Conservation (phyloP, 2,329 filamentous ascomycete species). For the Chalaropsis ovoidea region DNA sequence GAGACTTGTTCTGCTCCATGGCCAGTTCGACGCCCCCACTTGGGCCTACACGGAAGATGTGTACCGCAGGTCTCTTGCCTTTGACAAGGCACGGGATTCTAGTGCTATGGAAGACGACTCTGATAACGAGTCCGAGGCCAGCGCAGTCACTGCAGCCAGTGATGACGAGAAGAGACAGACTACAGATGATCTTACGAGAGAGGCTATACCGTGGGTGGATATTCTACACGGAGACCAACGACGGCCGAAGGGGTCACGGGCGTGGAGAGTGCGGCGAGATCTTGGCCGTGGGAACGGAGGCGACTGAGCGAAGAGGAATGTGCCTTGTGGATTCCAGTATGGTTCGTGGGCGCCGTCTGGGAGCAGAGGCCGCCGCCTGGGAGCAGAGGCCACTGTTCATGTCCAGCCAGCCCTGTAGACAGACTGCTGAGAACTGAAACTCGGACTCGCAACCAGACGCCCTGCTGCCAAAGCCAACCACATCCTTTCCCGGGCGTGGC, state of each 20-base stretch:
- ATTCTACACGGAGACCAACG: slow-evolving; percentile 45
- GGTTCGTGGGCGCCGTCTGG: not conserved
- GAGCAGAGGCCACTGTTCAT: not conserved
- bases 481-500: not conserved
- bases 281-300: slow-evolving; percentile 38
- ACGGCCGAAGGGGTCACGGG: slow-evolving; percentile 47
- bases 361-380: not conserved
- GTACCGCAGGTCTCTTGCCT: slow-evolving; percentile 33
- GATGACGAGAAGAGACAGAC: slow-evolving; percentile 13
- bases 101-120: slow-evolving; percentile 28
- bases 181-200: slow-evolving; percentile 26
- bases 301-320: slow-evolving; percentile 7
- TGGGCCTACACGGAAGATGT: slow-evolving; percentile 62
- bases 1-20: slow-evolving; percentile 53
- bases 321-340: not conserved
- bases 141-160: slow-evolving; percentile 32
- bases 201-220: slow-evolving; percentile 49
- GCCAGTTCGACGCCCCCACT: slow-evolving; percentile 56
- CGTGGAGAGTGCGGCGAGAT: slow-evolving; percentile 56
- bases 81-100: slow-evolving; percentile 25
- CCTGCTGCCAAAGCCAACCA: not conserved
- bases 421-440: not conserved
- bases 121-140: slow-evolving; percentile 31
- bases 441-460: not conserved
- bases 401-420: not conserved